Evolutionary conservation across 352 stramenopile genomes (phyloP).

Genomic region (Globisporangium lucens): DNA sequence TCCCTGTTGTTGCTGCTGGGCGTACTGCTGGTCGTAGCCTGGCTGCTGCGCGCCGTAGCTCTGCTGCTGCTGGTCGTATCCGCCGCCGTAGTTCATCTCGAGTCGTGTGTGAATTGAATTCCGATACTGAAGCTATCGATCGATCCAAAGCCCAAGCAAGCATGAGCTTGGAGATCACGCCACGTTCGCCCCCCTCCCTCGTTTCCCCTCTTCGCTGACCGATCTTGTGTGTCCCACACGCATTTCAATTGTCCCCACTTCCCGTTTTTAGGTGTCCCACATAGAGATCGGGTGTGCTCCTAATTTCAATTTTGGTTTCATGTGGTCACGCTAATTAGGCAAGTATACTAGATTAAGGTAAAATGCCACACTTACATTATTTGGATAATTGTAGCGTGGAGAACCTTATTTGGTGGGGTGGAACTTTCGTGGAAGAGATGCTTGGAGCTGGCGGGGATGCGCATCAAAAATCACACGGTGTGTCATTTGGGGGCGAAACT

Average conservation of each 20-base stretch:
- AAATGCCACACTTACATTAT: neutral
- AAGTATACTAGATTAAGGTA: neutral
- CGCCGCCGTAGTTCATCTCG: slow-evolving; percentile 46
- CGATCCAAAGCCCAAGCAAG: neutral
- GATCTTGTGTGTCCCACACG: neutral
- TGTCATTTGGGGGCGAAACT: slow-evolving; percentile 5
- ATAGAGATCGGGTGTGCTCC: neutral
- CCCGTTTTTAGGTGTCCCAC: neutral
- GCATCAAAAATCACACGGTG: neutral
- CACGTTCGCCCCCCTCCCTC: neutral
- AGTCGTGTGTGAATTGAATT: neutral
- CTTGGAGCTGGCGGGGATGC: neutral
- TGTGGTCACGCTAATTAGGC: neutral
- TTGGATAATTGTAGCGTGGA: neutral
- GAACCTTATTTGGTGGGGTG: too few relatives aligned
- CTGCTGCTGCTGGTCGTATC: slow-evolving; percentile 31
- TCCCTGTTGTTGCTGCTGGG: slow-evolving; percentile 27
- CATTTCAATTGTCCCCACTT: neutral
- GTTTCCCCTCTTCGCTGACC: neutral
- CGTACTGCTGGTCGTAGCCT: slow-evolving; percentile 39
- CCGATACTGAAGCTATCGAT: slow-evolving; percentile 4
- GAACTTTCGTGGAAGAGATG: neutral
- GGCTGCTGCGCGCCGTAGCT: neutral
- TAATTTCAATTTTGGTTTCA: neutral
- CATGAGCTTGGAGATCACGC: neutral